Conservation (phyloP, 2,329 filamentous ascomycete species). For the Stenocarpella maydis region DNA sequence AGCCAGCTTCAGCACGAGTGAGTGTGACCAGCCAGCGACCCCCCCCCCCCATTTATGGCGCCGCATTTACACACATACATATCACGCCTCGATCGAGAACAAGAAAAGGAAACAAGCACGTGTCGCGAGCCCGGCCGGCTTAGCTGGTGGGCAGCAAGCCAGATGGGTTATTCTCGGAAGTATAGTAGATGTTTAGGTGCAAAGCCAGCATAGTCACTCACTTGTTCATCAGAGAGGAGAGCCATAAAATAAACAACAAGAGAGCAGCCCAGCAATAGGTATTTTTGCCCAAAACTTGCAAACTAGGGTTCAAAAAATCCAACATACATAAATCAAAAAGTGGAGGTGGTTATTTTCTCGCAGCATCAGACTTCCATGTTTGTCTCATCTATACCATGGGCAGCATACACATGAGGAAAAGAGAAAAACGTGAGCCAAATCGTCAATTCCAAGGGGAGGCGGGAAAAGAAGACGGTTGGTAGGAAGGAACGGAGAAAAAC, state of each 20-base stretch:
- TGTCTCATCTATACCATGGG: slow-evolving; percentile 36
- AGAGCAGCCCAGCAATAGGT: slow-evolving; percentile 1
- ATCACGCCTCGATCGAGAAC: too few species aligned
- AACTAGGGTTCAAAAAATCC: too few species aligned
- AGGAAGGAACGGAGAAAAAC: background rate
- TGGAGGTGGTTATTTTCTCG: background rate
- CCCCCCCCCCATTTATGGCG: too few species aligned
- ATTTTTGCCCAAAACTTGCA: background rate
- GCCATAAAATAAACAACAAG: background rate
- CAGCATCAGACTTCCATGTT: slow-evolving; percentile 27
- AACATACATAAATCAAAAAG: background rate
- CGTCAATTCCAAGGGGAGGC: slow-evolving; percentile 29
- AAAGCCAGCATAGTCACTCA: background rate
- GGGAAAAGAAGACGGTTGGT: background rate
- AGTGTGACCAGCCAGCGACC: too few species aligned
- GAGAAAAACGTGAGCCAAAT: slow-evolving; percentile 24
- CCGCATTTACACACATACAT: too few species aligned
- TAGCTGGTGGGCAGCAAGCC: too few species aligned
- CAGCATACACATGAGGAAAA: slow-evolving; percentile 34
- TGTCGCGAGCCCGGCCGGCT: too few species aligned
- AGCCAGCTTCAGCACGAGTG: too few species aligned
- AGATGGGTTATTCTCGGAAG: too few species aligned
- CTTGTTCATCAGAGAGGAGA: background rate
- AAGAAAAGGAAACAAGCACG: too few species aligned
- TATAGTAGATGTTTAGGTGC: too few species aligned